These are phyloP conservation scores for Clavaria fumosa DNA, from an alignment of 768 basidiomycete species.

Conservation along the genomic window DNA sequence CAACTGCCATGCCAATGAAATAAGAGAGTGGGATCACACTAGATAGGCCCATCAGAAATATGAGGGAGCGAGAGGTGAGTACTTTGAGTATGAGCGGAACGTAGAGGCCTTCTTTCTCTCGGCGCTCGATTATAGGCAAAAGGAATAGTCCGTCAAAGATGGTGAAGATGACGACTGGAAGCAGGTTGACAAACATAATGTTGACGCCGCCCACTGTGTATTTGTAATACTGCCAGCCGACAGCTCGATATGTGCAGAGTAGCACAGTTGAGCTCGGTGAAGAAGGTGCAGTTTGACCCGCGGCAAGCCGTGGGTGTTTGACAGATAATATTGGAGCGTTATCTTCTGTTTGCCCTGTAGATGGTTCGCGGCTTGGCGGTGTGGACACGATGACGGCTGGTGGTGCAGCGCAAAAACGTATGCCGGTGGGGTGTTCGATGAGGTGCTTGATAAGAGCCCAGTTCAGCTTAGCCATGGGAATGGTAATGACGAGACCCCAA, in stretches of 20 bases:
- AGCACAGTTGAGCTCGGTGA: constrained; percentile 68
- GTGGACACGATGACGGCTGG: constrained; percentile 44
- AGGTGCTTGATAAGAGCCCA: constrained; percentile 89
- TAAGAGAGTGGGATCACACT: constrained; percentile 96
- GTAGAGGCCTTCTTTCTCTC: constrained; percentile 34
- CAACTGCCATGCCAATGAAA: constrained; percentile 99
- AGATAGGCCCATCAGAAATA: constrained; percentile 73
- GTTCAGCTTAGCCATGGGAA: constrained; percentile 95
- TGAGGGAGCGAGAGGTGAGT: constrained; percentile 57
- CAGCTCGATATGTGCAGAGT: constrained; percentile 86
- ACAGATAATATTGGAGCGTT: constrained; percentile 26
- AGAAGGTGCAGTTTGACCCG: constrained; percentile 81
- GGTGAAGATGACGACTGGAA: constrained; percentile 89
- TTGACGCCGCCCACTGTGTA: constrained; percentile 98
- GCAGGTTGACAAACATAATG: constrained; percentile 91
- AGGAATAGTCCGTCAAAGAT: constrained; percentile 87
- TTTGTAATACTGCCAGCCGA: constrained; percentile 91
- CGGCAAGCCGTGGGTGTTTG: constrained; percentile 59
- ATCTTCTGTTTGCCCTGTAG: constrained; percentile 13
- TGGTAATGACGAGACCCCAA: constrained; percentile 90
- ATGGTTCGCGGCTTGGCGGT: constrained; percentile 12
- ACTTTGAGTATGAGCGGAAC: constrained; percentile 51
- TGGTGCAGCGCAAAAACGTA: constrained; percentile 89
- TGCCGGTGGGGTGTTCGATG: constrained; percentile 58
- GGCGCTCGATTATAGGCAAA: constrained; percentile 50